A percentile compares a stretch with the other conserved stretches of the same genome.
Conservation (phyloP, 208 protist species). For the Herpetomonas samuelpessoai region DNA sequence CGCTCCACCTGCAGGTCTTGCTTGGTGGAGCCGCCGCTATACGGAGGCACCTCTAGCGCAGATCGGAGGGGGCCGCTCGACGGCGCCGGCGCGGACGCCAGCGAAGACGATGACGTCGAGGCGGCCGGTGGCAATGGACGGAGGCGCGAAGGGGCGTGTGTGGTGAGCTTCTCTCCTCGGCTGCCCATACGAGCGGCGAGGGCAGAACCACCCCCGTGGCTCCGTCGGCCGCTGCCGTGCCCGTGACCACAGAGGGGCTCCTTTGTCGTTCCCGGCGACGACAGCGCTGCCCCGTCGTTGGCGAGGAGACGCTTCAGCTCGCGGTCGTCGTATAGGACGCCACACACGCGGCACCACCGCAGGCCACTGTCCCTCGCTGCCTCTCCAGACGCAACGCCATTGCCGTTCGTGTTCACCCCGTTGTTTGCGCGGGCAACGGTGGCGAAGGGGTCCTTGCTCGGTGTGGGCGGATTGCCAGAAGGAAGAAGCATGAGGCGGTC, state of each 20-base stretch:
- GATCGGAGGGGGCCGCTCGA: neutral
- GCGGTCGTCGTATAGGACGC: slow-evolving; percentile 41
- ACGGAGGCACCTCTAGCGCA: slow-evolving; percentile 1
- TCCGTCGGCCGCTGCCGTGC: neutral
- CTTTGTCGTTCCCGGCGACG: slow-evolving; percentile 1
- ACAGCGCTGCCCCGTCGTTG: slow-evolving; percentile 11
- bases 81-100: neutral
- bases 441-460: neutral
- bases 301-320: slow-evolving; percentile 34
- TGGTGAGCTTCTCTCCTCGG: slow-evolving; percentile 58
- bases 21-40: slow-evolving; percentile 14
- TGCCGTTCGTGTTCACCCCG: neutral
- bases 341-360: slow-evolving; percentile 70
- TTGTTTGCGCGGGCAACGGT: neutral
- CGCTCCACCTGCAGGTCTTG: slow-evolving; percentile 37
- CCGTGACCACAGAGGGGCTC: neutral
- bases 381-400: neutral
- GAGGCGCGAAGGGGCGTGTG: slow-evolving; percentile 39
- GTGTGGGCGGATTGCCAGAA: neutral
- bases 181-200: slow-evolving; percentile 25
- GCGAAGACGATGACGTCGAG: neutral
- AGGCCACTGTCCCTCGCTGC: slow-evolving; percentile 19
- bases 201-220: neutral
- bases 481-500: slow-evolving; percentile 23
- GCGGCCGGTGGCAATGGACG: slow-evolving; percentile 10